Conservation (phyloP, 2,329 filamentous ascomycete genomes). For the Talaromyces sp. region DNA sequence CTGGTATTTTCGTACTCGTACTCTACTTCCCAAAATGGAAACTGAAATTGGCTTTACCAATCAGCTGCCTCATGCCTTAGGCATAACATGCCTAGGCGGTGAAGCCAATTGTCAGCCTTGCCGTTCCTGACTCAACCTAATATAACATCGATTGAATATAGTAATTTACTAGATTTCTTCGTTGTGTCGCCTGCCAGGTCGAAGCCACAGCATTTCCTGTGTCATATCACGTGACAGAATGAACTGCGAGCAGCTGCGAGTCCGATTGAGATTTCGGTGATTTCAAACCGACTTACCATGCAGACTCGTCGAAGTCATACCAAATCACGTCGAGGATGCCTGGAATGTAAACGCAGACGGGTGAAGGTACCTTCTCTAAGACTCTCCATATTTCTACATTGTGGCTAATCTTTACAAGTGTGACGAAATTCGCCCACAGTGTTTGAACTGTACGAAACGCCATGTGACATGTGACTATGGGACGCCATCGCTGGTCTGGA, state of each 20-base stretch:
- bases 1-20: background rate
- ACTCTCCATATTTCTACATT: no score
- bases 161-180: background rate
- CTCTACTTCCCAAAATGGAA: background rate
- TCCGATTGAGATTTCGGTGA: background rate
- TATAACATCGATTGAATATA: background rate
- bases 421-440: conserved; percentile 26
- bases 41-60: background rate
- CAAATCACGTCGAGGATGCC: background rate
- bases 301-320: background rate
- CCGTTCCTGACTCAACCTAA: background rate
- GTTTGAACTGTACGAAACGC: conserved; percentile 27
- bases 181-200: background rate
- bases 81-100: background rate
- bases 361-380: background rate
- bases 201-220: background rate
- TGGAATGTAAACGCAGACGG: background rate
- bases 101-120: background rate
- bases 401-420: conserved; percentile 16
- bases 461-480: conserved; percentile 23
- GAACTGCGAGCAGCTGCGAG: background rate
- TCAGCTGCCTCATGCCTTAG: background rate
- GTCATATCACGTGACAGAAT: background rate
- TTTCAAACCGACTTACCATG: background rate
- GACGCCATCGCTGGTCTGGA: conserved; percentile 9